These are phyloP conservation scores for Penicillium nucicola DNA, from an alignment of 495 filamentous ascomycete species.

Conservation along the genomic window DNA sequence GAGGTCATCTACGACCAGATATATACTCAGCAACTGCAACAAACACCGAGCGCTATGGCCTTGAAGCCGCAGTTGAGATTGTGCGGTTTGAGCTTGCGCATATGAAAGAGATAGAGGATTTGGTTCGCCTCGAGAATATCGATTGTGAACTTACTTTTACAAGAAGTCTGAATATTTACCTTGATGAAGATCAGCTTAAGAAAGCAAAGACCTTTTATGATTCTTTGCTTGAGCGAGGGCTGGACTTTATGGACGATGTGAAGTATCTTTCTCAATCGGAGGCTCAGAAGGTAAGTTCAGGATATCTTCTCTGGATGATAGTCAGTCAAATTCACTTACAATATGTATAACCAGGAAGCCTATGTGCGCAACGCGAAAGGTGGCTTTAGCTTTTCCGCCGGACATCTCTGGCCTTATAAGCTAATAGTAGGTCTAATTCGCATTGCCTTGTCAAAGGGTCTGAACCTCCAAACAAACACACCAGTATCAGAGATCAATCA, in stretches of 20 bases:
- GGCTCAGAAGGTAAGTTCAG: slow-evolving; percentile 23
- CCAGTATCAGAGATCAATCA: slow-evolving; percentile 40
- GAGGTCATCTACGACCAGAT: slow-evolving; percentile 38
- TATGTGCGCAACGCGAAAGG: slow-evolving; percentile 32
- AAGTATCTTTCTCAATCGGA: slow-evolving; percentile 20
- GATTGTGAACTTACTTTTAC: slow-evolving; percentile 43
- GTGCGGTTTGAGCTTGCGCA: slow-evolving; percentile 31
- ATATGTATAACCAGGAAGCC: slow-evolving; percentile 15
- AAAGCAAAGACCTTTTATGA: slow-evolving; percentile 25
- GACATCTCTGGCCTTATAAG: slow-evolving; percentile 64
- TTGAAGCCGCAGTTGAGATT: slow-evolving; percentile 27
- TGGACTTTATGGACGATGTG: slow-evolving; percentile 29
- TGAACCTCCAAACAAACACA: slow-evolving; percentile 64
- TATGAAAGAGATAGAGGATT: slow-evolving; percentile 26
- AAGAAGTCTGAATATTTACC: slow-evolving; percentile 32
- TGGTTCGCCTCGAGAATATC: slow-evolving; percentile 32
- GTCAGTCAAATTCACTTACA: neutral
- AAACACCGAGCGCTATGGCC: slow-evolving; percentile 25
- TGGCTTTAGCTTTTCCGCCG: slow-evolving; percentile 45
- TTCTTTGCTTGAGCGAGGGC: slow-evolving; percentile 13
- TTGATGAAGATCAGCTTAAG: slow-evolving; percentile 22
- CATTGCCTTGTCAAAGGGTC: slow-evolving; percentile 8
- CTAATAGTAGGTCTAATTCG: slow-evolving; percentile 60
- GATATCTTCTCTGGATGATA: neutral
- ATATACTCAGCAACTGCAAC: slow-evolving; percentile 26